phyloP scores from a whole-genome alignment of 2,329 filamentous ascomycete species.

The Fusarium sp. region DNA sequence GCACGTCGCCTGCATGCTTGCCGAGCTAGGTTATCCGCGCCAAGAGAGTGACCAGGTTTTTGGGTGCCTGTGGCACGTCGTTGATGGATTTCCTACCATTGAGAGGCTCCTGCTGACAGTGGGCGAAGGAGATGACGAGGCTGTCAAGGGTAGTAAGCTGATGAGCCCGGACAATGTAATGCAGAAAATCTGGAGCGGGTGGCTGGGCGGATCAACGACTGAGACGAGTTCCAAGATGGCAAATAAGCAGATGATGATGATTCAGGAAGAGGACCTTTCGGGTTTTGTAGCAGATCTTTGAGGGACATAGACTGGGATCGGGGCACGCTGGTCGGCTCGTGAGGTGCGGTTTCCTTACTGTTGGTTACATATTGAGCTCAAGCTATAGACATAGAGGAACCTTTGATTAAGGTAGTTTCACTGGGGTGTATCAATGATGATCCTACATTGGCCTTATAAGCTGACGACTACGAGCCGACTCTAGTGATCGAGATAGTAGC shows the following conservation, averaged over 20 bases:
- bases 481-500: neutral
- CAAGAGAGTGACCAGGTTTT: slow-evolving; percentile 60
- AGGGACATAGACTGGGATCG: neutral
- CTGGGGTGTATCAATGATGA: neutral
- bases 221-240: slow-evolving; percentile 55
- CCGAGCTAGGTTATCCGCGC: slow-evolving; percentile 57
- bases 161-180: slow-evolving; percentile 53
- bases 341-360: neutral
- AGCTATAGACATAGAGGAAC: neutral
- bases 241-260: slow-evolving; percentile 58
- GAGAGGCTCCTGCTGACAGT: slow-evolving; percentile 56
- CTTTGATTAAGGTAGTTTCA: neutral
- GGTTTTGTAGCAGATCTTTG: slow-evolving; percentile 44
- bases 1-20: slow-evolving; percentile 58
- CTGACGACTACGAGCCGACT: neutral
- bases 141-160: slow-evolving; percentile 46
- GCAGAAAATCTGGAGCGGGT: slow-evolving; percentile 62
- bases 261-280: slow-evolving; percentile 57
- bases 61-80: slow-evolving; percentile 60
- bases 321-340: neutral
- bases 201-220: slow-evolving; percentile 55
- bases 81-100: slow-evolving; percentile 57
- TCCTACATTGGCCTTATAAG: neutral
- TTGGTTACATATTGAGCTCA: neutral
- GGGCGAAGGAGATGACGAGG: slow-evolving; percentile 52